Percentiles rank a stretch among this genome's conserved stretches.
phyloP scores from a whole-genome alignment of 371 early-diverging fungal genomes.

The Mucor racemosus region DNA sequence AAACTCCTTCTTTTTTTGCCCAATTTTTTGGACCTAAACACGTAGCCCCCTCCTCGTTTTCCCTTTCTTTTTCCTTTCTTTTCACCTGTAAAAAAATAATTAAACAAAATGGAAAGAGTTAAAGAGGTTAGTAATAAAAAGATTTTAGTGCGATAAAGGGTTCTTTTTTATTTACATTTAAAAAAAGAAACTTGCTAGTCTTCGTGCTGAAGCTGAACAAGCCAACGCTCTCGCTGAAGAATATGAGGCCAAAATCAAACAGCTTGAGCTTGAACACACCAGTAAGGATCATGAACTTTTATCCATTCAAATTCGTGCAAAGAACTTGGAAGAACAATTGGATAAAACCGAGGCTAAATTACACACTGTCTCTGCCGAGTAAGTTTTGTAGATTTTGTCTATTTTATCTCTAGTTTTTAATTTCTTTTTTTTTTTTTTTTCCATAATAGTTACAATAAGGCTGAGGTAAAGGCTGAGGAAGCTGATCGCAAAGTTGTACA shows the following conservation, averaged over 20 bases:
- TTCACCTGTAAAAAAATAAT: neutral
- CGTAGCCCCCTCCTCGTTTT: constrained; percentile 11
- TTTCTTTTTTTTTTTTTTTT: constrained; percentile 6
- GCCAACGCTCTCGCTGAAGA: constrained; percentile 70
- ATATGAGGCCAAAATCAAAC: constrained; percentile 70
- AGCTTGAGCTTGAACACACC: constrained; percentile 63
- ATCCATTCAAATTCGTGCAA: constrained; percentile 72
- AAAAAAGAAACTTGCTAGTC: constrained; percentile 64
- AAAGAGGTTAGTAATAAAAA: constrained; percentile 25
- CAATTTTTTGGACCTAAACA: neutral
- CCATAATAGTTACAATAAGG: constrained; percentile 63
- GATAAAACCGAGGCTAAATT: constrained; percentile 68
- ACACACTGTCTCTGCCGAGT: constrained; percentile 63
- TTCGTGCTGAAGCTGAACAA: constrained; percentile 77
- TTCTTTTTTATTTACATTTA: neutral
- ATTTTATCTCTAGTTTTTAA: neutral
- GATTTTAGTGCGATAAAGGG: neutral
- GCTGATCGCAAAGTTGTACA: constrained; percentile 69
- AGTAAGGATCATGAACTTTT: constrained; percentile 79
- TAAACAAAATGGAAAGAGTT: constrained; percentile 28
- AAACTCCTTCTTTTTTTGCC: neutral
- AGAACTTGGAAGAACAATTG: constrained; percentile 67
- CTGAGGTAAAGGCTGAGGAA: constrained; percentile 78
- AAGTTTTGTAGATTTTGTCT: constrained; percentile 33
- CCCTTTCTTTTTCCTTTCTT: constrained; percentile 17